Conservation (phyloP, 129 eudicot genomes). For the Erigeron canadensis region DNA sequence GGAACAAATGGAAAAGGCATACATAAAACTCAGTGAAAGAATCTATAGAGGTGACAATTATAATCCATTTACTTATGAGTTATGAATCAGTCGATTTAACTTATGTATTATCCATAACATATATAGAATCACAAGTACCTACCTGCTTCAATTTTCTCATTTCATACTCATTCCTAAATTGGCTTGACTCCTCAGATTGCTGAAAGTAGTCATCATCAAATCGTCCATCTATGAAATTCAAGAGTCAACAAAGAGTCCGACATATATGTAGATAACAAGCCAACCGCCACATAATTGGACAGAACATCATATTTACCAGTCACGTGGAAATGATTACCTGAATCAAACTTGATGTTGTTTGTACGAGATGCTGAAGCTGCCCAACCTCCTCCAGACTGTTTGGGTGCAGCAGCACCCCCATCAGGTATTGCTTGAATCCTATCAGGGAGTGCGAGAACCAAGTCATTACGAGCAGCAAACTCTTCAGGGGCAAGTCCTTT, state of each 20-base stretch:
- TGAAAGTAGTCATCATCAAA: constrained; percentile 85
- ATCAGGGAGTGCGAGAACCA: constrained; percentile 88
- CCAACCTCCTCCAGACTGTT: constrained; percentile 80
- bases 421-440: constrained; percentile 92
- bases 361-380: constrained; percentile 73
- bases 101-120: not conserved
- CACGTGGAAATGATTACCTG: constrained; percentile 40
- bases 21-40: constrained; percentile 10
- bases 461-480: constrained; percentile 76
- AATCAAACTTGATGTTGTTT: constrained; percentile 82
- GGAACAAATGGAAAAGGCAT: constrained; percentile 4
- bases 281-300: constrained; percentile 6
- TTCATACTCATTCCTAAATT: constrained; percentile 84
- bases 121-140: constrained; percentile 26
- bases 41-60: constrained; percentile 3
- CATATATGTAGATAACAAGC: not conserved
- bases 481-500: constrained; percentile 92
- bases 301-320: not conserved
- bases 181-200: constrained; percentile 79
- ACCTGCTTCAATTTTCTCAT: constrained; percentile 94
- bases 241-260: constrained; percentile 1
- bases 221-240: constrained; percentile 54
- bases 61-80: not conserved
- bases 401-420: constrained; percentile 84
- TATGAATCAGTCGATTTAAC: not conserved